Evolutionary conservation across 176 grass and related monocot species (phyloP).

Genomic region (Aegilops longissima): DNA sequence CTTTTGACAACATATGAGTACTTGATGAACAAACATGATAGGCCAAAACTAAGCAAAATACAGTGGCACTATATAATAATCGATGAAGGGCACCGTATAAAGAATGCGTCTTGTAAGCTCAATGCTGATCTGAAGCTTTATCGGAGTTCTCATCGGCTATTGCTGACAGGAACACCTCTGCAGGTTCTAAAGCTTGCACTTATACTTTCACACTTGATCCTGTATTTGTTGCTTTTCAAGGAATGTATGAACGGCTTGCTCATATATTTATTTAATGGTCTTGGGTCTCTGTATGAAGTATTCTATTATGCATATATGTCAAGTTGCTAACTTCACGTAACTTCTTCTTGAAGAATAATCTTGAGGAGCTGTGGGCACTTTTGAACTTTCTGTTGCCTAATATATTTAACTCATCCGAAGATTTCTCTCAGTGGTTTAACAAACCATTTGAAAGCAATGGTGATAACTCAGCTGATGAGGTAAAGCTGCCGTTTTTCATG

Average conservation of each 20-base stretch:
- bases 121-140: slow-evolving; percentile 98
- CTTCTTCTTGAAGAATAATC: slow-evolving; percentile 91
- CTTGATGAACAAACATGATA: slow-evolving; percentile 99
- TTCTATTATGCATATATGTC: slow-evolving; percentile 17
- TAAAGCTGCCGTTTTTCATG: slow-evolving; percentile 32
- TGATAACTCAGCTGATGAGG: slow-evolving; percentile 90
- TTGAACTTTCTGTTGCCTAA: slow-evolving; percentile 93
- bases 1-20: slow-evolving; percentile 98
- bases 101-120: slow-evolving; percentile 98
- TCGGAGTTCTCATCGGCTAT: slow-evolving; percentile 85
- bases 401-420: slow-evolving; percentile 99
- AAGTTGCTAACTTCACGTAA: slow-evolving; percentile 34
- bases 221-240: slow-evolving; percentile 15
- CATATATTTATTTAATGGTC: slow-evolving; percentile 3
- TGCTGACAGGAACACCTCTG: slow-evolving; percentile 94
- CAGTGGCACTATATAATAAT: slow-evolving; percentile 99
- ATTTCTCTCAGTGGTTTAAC: slow-evolving; percentile 99
- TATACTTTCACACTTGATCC: slow-evolving; percentile 10
- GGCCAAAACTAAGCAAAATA: slow-evolving; percentile 98
- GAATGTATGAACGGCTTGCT: slow-evolving; percentile 27
- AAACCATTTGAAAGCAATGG: slow-evolving; percentile 91
- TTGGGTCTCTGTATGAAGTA: slow-evolving; percentile 25
- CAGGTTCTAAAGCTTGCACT: slow-evolving; percentile 62
- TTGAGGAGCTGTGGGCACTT: slow-evolving; percentile 99
- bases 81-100: slow-evolving; percentile 99